Conservation (phyloP, 2,329 filamentous ascomycete genomes). For the Didymellaceae sp. region DNA sequence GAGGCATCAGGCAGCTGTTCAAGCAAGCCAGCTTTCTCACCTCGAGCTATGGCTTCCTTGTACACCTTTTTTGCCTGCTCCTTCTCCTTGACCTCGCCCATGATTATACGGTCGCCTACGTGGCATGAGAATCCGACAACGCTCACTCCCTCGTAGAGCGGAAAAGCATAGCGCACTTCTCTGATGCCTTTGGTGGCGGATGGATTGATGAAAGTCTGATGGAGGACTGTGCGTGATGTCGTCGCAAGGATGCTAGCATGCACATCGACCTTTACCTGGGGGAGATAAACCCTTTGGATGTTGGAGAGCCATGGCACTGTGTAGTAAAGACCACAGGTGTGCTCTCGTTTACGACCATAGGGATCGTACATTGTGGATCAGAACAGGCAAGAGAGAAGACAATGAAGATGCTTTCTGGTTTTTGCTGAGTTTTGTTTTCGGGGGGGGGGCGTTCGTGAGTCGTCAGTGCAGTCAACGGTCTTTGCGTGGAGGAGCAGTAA, state of each 20-base stretch:
- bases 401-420: too few species aligned
- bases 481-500: not conserved
- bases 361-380: not conserved
- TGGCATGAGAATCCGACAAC: conserved; percentile 72
- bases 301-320: conserved; percentile 5
- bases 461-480: too few species aligned
- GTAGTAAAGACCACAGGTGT: conserved; percentile 44
- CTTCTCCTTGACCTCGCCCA: conserved; percentile 71
- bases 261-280: conserved; percentile 63
- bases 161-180: conserved; percentile 71
- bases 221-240: conserved; percentile 59
- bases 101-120: conserved; percentile 65
- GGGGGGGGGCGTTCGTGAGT: too few species aligned
- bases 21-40: conserved; percentile 69
- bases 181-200: conserved; percentile 52
- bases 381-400: too few species aligned
- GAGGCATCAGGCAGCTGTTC: conserved; percentile 65
- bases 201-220: conserved; percentile 69
- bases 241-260: conserved; percentile 68
- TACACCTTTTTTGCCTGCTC: conserved; percentile 67
- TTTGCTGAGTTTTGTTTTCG: too few species aligned
- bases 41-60: conserved; percentile 62
- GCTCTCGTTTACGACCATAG: not conserved
- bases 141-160: conserved; percentile 74
- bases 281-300: conserved; percentile 54